Evolutionary conservation across 306 rosid species (phyloP).

Genomic region (Glycine latifolia): DNA sequence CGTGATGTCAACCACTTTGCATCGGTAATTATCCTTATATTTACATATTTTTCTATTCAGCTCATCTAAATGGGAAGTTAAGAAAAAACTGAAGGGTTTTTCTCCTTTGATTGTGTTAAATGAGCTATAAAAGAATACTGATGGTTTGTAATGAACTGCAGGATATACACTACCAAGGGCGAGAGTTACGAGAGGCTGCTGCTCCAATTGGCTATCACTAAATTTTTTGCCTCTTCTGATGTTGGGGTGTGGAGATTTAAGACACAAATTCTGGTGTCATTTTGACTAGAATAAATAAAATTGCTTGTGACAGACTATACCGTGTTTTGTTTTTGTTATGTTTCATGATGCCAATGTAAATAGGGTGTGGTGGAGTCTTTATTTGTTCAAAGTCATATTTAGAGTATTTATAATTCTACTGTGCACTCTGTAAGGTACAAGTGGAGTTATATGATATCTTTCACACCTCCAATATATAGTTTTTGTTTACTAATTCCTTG

Average conservation of each 20-base stretch:
- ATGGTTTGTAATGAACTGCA: constrained; percentile 51
- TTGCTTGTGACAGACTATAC: constrained; percentile 14
- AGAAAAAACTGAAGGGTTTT: not conserved
- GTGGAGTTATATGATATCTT: constrained; percentile 32
- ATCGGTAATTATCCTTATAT: constrained; percentile 53
- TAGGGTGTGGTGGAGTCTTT: constrained; percentile 24
- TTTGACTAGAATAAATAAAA: constrained; percentile 43
- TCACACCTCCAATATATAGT: no score
- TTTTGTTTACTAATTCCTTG: constrained; percentile 28
- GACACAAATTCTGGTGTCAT: not conserved
- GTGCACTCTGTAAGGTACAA: constrained; percentile 25
- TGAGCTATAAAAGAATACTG: not conserved
- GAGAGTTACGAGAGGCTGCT: constrained; percentile 66
- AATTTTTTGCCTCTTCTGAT: constrained; percentile 5
- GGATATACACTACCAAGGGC: constrained; percentile 79
- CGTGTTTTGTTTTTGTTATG: constrained; percentile 22
- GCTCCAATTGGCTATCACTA: constrained; percentile 81
- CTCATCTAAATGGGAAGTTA: not conserved
- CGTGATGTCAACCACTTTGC: constrained; percentile 89
- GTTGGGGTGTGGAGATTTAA: not conserved
- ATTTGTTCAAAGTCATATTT: constrained; percentile 31
- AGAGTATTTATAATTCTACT: constrained; percentile 17
- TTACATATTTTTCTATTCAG: not conserved
- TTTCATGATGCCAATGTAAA: constrained; percentile 42
- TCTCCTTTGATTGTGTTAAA: not conserved